These are phyloP conservation scores for Fagopyrum tataricum DNA, from an alignment of 148 eudicot genomes.

Conservation along the genomic window DNA sequence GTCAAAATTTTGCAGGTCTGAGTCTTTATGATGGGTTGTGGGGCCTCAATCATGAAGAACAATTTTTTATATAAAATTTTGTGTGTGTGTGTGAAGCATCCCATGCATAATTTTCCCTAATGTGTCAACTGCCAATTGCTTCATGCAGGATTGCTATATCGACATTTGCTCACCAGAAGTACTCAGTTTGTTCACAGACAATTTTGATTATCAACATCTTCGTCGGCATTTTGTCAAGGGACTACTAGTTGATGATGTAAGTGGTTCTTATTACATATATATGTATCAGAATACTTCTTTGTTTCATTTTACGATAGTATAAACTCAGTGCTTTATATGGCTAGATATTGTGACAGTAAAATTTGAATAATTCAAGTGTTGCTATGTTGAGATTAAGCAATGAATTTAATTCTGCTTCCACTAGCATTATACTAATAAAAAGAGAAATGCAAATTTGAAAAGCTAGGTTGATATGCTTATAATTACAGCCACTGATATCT, in stretches of 20 bases:
- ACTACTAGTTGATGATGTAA: slow-evolving; percentile 82
- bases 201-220: slow-evolving; percentile 96
- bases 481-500: not conserved
- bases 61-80: not conserved
- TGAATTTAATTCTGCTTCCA: not conserved
- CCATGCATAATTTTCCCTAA: not conserved
- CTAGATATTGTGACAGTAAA: not conserved
- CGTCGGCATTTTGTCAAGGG: slow-evolving; percentile 95
- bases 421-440: not conserved
- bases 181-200: slow-evolving; percentile 81
- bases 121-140: not conserved
- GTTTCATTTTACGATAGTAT: not conserved
- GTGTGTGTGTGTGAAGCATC: not conserved
- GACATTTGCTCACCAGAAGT: slow-evolving; percentile 93
- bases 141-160: slow-evolving; percentile 79
- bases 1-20: not conserved
- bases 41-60: not conserved
- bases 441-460: not conserved
- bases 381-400: not conserved
- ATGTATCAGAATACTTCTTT: not conserved
- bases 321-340: not conserved
- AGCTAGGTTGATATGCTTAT: not conserved
- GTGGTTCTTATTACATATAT: slow-evolving; percentile 17
- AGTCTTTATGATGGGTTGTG: not conserved
- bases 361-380: not conserved